These are phyloP conservation scores for Epichloe coenophiala DNA, from an alignment of 2,329 filamentous ascomycete species.

Conservation along the genomic window DNA sequence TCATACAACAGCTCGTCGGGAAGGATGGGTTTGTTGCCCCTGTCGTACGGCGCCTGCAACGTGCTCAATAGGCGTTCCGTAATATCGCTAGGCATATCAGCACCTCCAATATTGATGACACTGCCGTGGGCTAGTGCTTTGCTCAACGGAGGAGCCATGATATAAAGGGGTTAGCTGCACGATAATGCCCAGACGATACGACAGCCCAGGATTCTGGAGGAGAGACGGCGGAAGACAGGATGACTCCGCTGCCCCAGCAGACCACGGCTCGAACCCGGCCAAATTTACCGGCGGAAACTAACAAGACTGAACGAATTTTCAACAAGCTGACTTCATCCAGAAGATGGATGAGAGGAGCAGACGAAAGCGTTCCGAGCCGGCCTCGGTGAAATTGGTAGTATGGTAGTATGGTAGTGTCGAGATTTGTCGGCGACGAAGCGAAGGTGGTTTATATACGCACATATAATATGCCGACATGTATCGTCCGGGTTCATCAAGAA, in stretches of 20 bases:
- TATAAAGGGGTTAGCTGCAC: neutral
- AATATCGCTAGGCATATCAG: slow-evolving; percentile 17
- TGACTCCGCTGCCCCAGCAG: neutral
- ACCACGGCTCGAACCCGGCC: neutral
- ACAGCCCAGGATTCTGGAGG: neutral
- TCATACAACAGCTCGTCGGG: slow-evolving; percentile 28
- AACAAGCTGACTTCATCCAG: neutral
- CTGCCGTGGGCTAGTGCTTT: slow-evolving; percentile 14
- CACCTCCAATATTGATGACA: slow-evolving; percentile 26
- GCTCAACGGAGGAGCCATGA: neutral
- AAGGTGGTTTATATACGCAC: neutral
- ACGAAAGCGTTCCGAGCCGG: neutral
- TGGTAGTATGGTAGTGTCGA: neutral
- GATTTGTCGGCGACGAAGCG: neutral
- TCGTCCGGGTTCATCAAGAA: neutral
- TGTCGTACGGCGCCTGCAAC: slow-evolving; percentile 13
- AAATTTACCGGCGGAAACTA: neutral
- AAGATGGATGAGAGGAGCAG: neutral
- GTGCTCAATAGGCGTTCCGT: slow-evolving; percentile 14
- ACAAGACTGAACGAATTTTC: neutral
- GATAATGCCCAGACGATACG: neutral
- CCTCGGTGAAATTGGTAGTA: neutral
- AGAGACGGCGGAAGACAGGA: neutral
- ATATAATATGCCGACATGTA: neutral
- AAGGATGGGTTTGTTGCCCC: slow-evolving; percentile 15